Percentiles rank a stretch among this genome's conserved stretches.
phyloP scores from a whole-genome alignment of 495 filamentous ascomycete genomes.

The Halenospora varia region DNA sequence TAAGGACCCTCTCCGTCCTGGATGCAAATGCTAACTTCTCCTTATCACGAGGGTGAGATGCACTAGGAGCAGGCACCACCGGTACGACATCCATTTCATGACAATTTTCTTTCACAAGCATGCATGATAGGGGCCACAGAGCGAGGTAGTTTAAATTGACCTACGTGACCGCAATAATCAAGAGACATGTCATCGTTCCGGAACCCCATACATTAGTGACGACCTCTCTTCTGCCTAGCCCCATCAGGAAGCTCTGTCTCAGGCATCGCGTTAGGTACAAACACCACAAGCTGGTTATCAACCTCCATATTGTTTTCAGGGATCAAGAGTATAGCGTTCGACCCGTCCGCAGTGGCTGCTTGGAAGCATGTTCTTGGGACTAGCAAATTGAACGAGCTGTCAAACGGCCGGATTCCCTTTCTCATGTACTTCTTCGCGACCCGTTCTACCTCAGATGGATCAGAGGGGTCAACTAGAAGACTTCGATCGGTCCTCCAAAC shows the following conservation, averaged over 20 bases:
- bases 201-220: neutral
- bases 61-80: no score
- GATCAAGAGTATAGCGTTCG: neutral
- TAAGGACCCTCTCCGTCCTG: no score
- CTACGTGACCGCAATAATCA: no score
- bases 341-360: neutral
- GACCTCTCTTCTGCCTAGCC: neutral
- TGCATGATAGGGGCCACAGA: no score
- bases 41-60: no score
- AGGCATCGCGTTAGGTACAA: neutral
- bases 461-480: neutral
- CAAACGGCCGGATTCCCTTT: neutral
- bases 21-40: no score
- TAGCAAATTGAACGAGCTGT: neutral
- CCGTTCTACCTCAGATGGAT: neutral
- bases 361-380: conserved; percentile 3
- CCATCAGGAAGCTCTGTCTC: neutral
- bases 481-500: conserved; percentile 3
- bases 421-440: conserved; percentile 2
- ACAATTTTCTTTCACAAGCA: no score
- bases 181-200: no score
- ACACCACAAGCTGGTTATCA: neutral
- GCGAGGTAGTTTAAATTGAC: no score
- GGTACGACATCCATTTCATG: no score
- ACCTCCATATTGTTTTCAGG: neutral